Base-by-base conservation (phyloP, 805 yeast species). In the Starmerella floris region DNA sequence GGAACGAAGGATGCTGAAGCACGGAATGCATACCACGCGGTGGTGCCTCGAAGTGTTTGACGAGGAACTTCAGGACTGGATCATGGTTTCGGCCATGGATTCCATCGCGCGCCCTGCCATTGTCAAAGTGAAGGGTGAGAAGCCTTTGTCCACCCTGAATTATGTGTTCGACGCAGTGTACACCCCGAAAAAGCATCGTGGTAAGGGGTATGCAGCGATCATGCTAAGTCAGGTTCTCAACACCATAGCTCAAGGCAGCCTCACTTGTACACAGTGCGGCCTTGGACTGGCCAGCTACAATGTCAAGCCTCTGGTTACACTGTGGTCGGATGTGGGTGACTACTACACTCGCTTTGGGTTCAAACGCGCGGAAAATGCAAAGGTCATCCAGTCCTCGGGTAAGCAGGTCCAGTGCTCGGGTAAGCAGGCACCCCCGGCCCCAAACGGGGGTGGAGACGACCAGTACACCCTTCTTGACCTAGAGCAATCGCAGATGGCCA, bases 281-380 rank as follows among this genome's bases (percentile, higher is more conserved):
- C 9, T 10, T 21, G 21, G 30, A 6, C 5, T 20, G 1, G 10
- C 11, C 11, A 15, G 13, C 4, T 3, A 4, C 22, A n/a, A 26
- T 6, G 13, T 31, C 3, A 13, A n/a, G 17, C 35, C 44, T 3
- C 56, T 69, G 15, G 58, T 68, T 30, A 64, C 65, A 32, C 66
- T 83, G 40, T 83, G 82, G 67, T 78, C 88, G 48, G 91, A 78
- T 38, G 74, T 81, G 19, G 88, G 81, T 15, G 69, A 67, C 26
- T 82, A 70, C 51, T 84, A 84, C 58, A 62, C 66, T 30, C 63
- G 66, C 48, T 73, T 78, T 49, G 94, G 87, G 5, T 62, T 52
- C 50, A 37, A 48, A 28, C 30, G 34, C 23, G 45, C 52, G 22
- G 19, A 31, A 3, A 27, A 23, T n/a, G n/a, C 26, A 11, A 15